phyloP scores from a whole-genome alignment of 2,329 filamentous ascomycete species.

The Diaporthe helianthi region DNA sequence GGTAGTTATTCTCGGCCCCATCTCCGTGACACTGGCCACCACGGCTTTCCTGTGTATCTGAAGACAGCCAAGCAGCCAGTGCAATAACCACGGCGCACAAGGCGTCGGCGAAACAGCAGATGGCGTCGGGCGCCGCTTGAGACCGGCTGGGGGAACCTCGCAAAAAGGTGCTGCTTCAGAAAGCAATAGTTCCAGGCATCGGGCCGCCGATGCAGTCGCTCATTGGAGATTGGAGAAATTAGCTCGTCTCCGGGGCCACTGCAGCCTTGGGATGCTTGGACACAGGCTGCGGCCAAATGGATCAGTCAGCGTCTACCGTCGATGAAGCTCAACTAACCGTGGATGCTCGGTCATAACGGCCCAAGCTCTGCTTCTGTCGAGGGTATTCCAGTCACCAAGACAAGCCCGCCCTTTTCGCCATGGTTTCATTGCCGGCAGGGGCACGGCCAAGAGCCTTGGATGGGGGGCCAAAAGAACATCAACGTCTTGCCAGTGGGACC shows the following conservation, averaged over 20 bases:
- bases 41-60: not conserved
- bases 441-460: constrained; percentile 2
- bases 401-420: constrained; percentile 11
- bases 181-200: not conserved
- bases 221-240: not conserved
- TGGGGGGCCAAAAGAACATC: not conserved
- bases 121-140: constrained; percentile 2
- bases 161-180: constrained; percentile 24
- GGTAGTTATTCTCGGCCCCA: not conserved
- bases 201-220: not conserved
- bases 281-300: no score
- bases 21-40: not conserved
- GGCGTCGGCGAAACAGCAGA: not conserved
- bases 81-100: constrained; percentile 10
- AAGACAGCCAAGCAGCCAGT: constrained; percentile 13
- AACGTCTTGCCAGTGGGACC: no score
- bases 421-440: constrained; percentile 32
- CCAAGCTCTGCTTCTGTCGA: not conserved
- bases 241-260: not conserved
- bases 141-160: not conserved
- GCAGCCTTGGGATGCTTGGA: no score
- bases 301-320: not conserved
- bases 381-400: constrained; percentile 15
- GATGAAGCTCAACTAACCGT: no score
- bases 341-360: not conserved